Percentiles rank a stretch among this genome's conserved stretches.
phyloP scores from a whole-genome alignment of 1,284 basidiomycete species.

The Hemileia vastatrix region DNA sequence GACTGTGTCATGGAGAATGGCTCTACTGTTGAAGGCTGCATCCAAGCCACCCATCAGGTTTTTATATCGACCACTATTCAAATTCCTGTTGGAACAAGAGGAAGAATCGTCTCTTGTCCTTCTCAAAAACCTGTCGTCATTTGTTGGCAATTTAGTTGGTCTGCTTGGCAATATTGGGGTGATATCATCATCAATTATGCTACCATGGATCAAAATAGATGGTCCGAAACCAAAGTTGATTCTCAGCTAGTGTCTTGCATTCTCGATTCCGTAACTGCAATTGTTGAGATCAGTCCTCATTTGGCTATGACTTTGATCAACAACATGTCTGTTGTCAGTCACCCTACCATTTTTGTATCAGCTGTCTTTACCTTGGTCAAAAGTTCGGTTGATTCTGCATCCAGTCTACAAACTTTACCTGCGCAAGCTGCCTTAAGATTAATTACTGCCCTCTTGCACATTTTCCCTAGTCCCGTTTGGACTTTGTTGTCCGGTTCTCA shows the following conservation, averaged over 20 bases:
- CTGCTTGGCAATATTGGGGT: constrained; percentile 22
- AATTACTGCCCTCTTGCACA: constrained; percentile 14
- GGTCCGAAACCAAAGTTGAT: constrained; percentile 16
- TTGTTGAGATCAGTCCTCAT: constrained; percentile 9
- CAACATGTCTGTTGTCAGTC: constrained; percentile 9
- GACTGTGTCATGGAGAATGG: no score
- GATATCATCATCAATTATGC: constrained; percentile 7
- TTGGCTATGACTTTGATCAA: constrained; percentile 10
- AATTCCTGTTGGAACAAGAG: constrained; percentile 14
- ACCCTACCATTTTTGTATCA: constrained; percentile 10
- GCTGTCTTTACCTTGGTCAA: constrained; percentile 18
- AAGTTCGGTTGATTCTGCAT: constrained; percentile 7
- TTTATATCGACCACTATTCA: constrained; percentile 15
- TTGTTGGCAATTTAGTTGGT: constrained; percentile 22
- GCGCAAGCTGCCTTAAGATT: constrained; percentile 16
- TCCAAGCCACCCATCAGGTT: constrained; percentile 17
- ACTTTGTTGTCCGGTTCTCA: constrained; percentile 16
- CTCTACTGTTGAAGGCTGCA: constrained; percentile 20
- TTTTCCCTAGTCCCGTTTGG: constrained; percentile 21
- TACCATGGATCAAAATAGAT: no score
- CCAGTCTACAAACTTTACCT: constrained; percentile 15
- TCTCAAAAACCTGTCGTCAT: constrained; percentile 17
- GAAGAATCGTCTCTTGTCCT: constrained; percentile 14
- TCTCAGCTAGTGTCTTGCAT: constrained; percentile 9
- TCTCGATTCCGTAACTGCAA: constrained; percentile 10